Percentiles rank a stretch among this genome's conserved stretches.
Conservation (phyloP, 352 stramenopile genomes). For the Thalassiosira sp. region DNA sequence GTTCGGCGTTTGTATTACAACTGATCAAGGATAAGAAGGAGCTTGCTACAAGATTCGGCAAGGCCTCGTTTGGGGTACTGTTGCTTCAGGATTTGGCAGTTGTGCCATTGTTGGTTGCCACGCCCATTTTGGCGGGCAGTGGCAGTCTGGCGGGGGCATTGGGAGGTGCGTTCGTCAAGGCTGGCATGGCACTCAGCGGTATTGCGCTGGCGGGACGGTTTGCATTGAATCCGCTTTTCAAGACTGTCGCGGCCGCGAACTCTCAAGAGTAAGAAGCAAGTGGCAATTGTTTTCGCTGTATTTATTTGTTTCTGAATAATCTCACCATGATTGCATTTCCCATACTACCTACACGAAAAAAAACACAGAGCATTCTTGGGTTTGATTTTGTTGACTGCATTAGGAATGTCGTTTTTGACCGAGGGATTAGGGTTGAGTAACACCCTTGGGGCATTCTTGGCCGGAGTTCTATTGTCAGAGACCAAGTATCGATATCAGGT, state of each 20-base stretch:
- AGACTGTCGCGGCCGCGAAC: slow-evolving; percentile 80
- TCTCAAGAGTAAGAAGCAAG: too few species aligned
- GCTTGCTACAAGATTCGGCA: slow-evolving; percentile 82
- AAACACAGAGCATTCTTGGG: slow-evolving; percentile 88
- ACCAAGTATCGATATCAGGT: slow-evolving; percentile 88
- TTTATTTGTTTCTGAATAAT: too few species aligned
- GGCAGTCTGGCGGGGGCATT: slow-evolving; percentile 78
- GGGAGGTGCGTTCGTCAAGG: slow-evolving; percentile 82
- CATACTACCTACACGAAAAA: too few species aligned
- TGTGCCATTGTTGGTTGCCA: slow-evolving; percentile 86
- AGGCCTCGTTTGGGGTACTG: slow-evolving; percentile 86
- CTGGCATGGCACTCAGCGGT: slow-evolving; percentile 78
- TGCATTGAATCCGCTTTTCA: slow-evolving; percentile 85
- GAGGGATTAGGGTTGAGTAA: slow-evolving; percentile 87
- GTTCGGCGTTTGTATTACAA: slow-evolving; percentile 86
- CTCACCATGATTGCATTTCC: too few species aligned
- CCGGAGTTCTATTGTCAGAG: slow-evolving; percentile 85
- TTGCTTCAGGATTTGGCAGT: slow-evolving; percentile 88
- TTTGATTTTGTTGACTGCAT: slow-evolving; percentile 85
- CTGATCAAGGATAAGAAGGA: slow-evolving; percentile 86
- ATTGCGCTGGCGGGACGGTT: slow-evolving; percentile 84
- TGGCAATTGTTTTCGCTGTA: too few species aligned
- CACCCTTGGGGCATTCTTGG: slow-evolving; percentile 87
- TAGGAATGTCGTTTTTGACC: slow-evolving; percentile 87
- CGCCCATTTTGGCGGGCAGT: slow-evolving; percentile 84